A percentile compares a stretch with the other conserved stretches of the same genome.
These are phyloP conservation scores for Arachnomyces sp. DNA, from an alignment of 2,329 filamentous ascomycete species.

Conservation along the genomic window DNA sequence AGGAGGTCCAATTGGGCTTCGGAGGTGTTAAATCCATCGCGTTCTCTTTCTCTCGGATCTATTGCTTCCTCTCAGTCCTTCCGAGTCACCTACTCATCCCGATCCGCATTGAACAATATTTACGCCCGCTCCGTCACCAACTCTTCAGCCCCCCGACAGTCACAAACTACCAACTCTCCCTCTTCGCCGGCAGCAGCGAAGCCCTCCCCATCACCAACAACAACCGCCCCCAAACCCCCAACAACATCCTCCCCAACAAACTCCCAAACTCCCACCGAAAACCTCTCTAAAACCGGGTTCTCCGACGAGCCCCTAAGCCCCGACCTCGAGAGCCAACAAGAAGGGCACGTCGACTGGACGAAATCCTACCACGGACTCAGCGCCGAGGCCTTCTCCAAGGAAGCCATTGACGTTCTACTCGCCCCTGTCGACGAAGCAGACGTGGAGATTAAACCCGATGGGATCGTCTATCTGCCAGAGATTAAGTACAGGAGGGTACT, in stretches of 20 bases:
- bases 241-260: slow-evolving; percentile 18
- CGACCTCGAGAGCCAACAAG: slow-evolving; percentile 14
- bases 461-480: slow-evolving; percentile 91
- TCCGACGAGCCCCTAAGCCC: slow-evolving; percentile 28
- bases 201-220: slow-evolving; percentile 11
- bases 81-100: slow-evolving; percentile 18
- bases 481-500: slow-evolving; percentile 94
- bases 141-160: slow-evolving; percentile 11
- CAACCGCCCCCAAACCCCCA: slow-evolving; percentile 13
- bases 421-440: slow-evolving; percentile 61
- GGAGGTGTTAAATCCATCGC: slow-evolving; percentile 5
- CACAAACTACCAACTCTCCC: slow-evolving; percentile 6
- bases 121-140: slow-evolving; percentile 7
- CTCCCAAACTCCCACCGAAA: slow-evolving; percentile 24
- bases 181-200: slow-evolving; percentile 6
- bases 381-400: slow-evolving; percentile 58
- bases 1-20: slow-evolving; percentile 9
- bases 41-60: background rate
- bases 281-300: slow-evolving; percentile 32
- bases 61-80: background rate
- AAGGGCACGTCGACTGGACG: slow-evolving; percentile 65
- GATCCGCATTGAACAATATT: slow-evolving; percentile 2
- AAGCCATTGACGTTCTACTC: slow-evolving; percentile 61
- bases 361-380: slow-evolving; percentile 75
- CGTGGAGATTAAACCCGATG: slow-evolving; percentile 95